Conservation (phyloP, 1,284 basidiomycete species). For the Ustanciosporium gigantosporum region DNA sequence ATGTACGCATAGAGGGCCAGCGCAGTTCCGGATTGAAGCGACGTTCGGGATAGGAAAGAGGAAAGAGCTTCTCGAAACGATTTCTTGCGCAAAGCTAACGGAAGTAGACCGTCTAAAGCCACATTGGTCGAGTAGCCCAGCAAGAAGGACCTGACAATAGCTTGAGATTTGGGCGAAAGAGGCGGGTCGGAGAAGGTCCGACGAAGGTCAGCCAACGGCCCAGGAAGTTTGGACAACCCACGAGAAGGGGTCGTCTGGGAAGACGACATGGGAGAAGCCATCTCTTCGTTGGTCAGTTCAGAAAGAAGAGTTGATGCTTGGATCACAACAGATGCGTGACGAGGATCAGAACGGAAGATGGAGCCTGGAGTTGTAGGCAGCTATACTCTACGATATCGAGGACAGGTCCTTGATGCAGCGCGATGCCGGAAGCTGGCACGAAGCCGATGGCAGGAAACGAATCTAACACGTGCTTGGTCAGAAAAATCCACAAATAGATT, state of each 20-base stretch:
- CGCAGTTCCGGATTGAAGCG: constrained; percentile 21
- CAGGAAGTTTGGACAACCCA: constrained; percentile 6
- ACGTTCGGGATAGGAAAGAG: constrained; percentile 21
- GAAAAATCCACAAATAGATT: too few species aligned
- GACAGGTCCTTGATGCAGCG: too few species aligned
- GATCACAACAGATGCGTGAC: too few species aligned
- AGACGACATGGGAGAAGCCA: constrained; percentile 29
- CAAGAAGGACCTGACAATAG: constrained; percentile 22
- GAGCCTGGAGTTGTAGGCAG: too few species aligned
- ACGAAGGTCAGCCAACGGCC: constrained; percentile 3
- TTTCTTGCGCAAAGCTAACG: constrained; percentile 34
- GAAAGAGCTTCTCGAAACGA: constrained; percentile 16
- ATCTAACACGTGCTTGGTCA: too few species aligned
- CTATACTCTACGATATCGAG: too few species aligned
- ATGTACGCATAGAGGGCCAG: constrained; percentile 40
- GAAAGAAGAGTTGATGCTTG: too few species aligned
- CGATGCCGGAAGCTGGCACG: too few species aligned
- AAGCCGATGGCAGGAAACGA: too few species aligned
- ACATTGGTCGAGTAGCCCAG: constrained; percentile 35
- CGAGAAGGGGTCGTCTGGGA: constrained; percentile 24
- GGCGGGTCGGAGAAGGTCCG: constrained; percentile 12
- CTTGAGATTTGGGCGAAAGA: constrained; percentile 22
- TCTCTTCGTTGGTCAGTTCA: constrained; percentile 1
- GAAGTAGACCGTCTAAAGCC: constrained; percentile 34
- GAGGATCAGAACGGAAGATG: too few species aligned